Evolutionary conservation across 1,284 basidiomycete genomes (phyloP).

Genomic region (Trichosporon faecale): DNA sequence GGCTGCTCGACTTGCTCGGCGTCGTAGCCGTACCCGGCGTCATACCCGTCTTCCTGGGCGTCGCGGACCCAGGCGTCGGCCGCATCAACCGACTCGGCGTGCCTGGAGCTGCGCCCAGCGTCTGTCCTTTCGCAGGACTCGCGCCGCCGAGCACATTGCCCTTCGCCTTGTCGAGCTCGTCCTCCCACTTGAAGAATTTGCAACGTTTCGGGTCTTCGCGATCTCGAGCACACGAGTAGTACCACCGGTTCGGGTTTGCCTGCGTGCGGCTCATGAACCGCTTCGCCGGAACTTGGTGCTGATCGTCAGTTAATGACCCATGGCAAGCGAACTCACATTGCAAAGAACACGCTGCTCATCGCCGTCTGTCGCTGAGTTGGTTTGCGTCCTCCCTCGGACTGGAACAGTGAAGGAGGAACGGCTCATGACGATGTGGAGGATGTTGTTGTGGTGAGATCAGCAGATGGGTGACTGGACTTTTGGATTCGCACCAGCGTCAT

Average conservation of each 20-base stretch:
- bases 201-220: slow-evolving; percentile 38
- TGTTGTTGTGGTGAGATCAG: not conserved
- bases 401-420: slow-evolving; percentile 10
- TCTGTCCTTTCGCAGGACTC: not conserved
- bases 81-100: slow-evolving; percentile 14
- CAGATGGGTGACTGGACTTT: not conserved
- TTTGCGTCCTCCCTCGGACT: not conserved
- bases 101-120: not conserved
- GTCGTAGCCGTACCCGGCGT: not conserved
- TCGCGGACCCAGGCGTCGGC: not conserved
- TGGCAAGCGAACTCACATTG: slow-evolving; percentile 5
- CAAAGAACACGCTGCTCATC: slow-evolving; percentile 11
- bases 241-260: slow-evolving; percentile 44
- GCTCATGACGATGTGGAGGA: not conserved
- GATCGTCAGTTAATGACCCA: not conserved
- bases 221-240: slow-evolving; percentile 41
- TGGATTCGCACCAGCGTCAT: not conserved
- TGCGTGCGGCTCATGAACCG: slow-evolving; percentile 29
- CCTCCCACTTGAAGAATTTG: slow-evolving; percentile 50
- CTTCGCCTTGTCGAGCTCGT: slow-evolving; percentile 26
- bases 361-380: not conserved
- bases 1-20: not conserved
- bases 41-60: not conserved
- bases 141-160: not conserved
- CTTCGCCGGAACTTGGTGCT: slow-evolving; percentile 15